Base-by-base conservation (phyloP, 371 early-diverging fungal genomes). In the Modicella reniformis region DNA sequence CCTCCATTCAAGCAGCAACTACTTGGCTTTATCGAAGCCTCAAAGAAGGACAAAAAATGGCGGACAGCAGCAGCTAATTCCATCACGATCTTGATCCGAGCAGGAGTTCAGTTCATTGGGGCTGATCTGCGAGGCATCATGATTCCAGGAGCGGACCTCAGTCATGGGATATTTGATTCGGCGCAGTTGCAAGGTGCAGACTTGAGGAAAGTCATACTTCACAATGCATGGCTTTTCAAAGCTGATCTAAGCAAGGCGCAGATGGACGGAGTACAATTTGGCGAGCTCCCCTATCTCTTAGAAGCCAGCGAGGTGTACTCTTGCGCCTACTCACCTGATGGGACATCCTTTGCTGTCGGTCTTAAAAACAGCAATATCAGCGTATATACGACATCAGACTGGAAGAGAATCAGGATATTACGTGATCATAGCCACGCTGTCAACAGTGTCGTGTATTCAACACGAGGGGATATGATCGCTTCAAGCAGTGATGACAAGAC, bases 171-270 rank as follows among this genome's bases (percentile, higher is more conserved):
- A 17, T 37, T 62, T 32, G 62, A 62, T 6, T 52, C 26, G 0
- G 62, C 52, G 8, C 47, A 61, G 21, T 37, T 61, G 2, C 62
- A 61, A 34, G 34, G 51, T 15, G 51, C 62, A 0, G 62, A 49
- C 19, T n/a, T 61, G 25, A 32, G 34, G 48, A 29, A n/a, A 8
- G 29, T 23, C 29, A 47, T 26, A 28, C 47, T 59, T 5, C 7
- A n/a, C 4, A 47, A 30, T 7, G 19, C 21, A n/a, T 37, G 37
- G 34, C 37, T 61, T 7, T 25, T 23, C 6, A 0, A 51, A 10
- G 62, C 62, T 3, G 49, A 61, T 29, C 33, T 61, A 3, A 51
- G 51, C 44, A 10, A 17, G 3, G 44, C 44, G 3, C 17, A 10
- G 44, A 12, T 44, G 44, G 19, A 44, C 9, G 21, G 17, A 19